A percentile compares a stretch with the other conserved stretches of the same genome.
phyloP scores from a whole-genome alignment of 2,329 filamentous ascomycete species.

The Didymella glomerata region DNA sequence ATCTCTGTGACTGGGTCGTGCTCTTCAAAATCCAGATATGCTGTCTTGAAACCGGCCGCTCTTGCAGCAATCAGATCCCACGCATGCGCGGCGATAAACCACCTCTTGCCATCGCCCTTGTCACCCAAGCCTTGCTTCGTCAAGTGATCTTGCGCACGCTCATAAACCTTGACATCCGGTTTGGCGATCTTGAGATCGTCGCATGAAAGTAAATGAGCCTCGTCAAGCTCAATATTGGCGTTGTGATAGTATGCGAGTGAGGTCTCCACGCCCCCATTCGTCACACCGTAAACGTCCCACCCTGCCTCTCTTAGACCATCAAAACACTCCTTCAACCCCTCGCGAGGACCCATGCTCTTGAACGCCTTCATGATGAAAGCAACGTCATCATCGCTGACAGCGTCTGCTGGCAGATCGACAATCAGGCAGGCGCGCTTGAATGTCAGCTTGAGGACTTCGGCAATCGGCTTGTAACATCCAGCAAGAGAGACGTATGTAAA shows the following conservation, averaged over 20 bases:
- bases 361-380: slow-evolving; percentile 34
- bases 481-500: slow-evolving; percentile 37
- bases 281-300: slow-evolving; percentile 36
- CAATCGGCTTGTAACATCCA: slow-evolving; percentile 34
- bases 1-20: slow-evolving; percentile 35
- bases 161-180: slow-evolving; percentile 34
- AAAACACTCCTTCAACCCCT: slow-evolving; percentile 33
- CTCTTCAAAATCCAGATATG: slow-evolving; percentile 38
- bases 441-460: slow-evolving; percentile 29
- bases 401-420: slow-evolving; percentile 29
- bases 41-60: slow-evolving; percentile 36
- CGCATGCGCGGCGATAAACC: slow-evolving; percentile 40
- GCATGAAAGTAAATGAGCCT: slow-evolving; percentile 33
- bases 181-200: slow-evolving; percentile 34
- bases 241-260: slow-evolving; percentile 30
- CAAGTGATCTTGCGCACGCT: slow-evolving; percentile 30
- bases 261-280: slow-evolving; percentile 33
- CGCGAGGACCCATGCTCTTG: slow-evolving; percentile 31
- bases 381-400: slow-evolving; percentile 31
- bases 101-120: slow-evolving; percentile 28
- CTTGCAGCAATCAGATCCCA: slow-evolving; percentile 37
- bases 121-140: slow-evolving; percentile 10
- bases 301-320: slow-evolving; percentile 31
- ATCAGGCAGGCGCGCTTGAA: slow-evolving; percentile 32
- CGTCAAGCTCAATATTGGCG: slow-evolving; percentile 31